These are phyloP conservation scores for Quercus phellos DNA, from an alignment of 331 rosid species.

Conservation along the genomic window DNA sequence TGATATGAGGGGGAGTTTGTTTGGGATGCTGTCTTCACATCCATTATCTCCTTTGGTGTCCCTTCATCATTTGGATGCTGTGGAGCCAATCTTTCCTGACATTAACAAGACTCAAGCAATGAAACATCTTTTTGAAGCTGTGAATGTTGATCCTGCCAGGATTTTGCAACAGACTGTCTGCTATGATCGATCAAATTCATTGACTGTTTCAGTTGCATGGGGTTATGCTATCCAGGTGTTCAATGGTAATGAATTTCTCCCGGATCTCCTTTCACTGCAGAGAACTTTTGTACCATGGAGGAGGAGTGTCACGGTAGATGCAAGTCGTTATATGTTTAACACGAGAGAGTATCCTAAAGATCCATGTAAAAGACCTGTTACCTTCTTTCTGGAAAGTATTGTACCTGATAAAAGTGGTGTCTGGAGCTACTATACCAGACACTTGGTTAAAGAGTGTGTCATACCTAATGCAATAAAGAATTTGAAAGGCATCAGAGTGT, in stretches of 20 bases:
- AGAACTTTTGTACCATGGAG: slow-evolving; percentile 79
- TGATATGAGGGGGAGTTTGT: slow-evolving; percentile 83
- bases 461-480: slow-evolving; percentile 29
- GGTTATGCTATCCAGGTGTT: slow-evolving; percentile 70
- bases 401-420: slow-evolving; percentile 31
- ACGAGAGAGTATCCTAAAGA: slow-evolving; percentile 62
- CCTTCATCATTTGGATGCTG: slow-evolving; percentile 83
- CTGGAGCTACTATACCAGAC: slow-evolving; percentile 52
- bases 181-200: slow-evolving; percentile 53
- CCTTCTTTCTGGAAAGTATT: slow-evolving; percentile 53
- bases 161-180: slow-evolving; percentile 80
- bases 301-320: slow-evolving; percentile 44
- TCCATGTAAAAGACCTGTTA: slow-evolving; percentile 61
- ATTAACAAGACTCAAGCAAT: slow-evolving; percentile 60
- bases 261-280: slow-evolving; percentile 58
- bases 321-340: slow-evolving; percentile 51
- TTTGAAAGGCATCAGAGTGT: slow-evolving; percentile 46
- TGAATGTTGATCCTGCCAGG: slow-evolving; percentile 66
- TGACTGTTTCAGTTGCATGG: slow-evolving; percentile 83
- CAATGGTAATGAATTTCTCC: slow-evolving; percentile 63
- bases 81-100: slow-evolving; percentile 71
- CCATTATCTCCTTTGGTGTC: slow-evolving; percentile 74
- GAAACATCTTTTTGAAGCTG: slow-evolving; percentile 64
- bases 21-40: slow-evolving; percentile 82
- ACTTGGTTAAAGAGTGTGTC: slow-evolving; percentile 39